Conservation (phyloP, 495 filamentous ascomycete species). For the Daldinia concentrica region DNA sequence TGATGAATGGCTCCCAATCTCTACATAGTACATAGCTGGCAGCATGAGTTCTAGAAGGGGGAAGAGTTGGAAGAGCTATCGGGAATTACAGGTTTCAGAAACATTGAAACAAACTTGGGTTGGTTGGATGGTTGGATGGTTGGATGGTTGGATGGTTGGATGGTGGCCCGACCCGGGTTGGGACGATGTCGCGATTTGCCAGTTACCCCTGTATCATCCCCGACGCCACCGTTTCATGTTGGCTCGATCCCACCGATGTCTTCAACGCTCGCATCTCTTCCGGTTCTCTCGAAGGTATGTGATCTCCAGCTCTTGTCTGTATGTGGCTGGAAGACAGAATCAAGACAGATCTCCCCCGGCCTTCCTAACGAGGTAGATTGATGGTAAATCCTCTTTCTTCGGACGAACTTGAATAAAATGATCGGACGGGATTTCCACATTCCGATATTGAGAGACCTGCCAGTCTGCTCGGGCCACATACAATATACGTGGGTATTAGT, state of each 20-base stretch:
- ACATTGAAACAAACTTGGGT: constrained; percentile 25
- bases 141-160: too few species aligned
- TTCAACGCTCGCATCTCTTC: constrained; percentile 12
- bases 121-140: neutral
- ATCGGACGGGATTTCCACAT: neutral
- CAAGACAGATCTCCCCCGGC: neutral
- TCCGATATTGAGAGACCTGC: neutral
- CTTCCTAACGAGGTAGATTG: constrained; percentile 5
- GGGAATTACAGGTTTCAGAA: constrained; percentile 29
- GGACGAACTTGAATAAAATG: neutral
- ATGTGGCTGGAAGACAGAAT: constrained; percentile 16
- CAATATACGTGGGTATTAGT: too few species aligned
- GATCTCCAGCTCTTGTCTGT: constrained; percentile 27
- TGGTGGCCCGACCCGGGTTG: constrained; percentile 21
- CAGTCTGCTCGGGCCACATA: neutral
- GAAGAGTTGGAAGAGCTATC: constrained; percentile 10
- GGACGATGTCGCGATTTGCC: neutral
- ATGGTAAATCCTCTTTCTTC: neutral
- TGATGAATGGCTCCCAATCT: neutral
- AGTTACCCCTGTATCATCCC: constrained; percentile 27
- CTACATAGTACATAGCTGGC: too few species aligned
- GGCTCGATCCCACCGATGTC: constrained; percentile 19
- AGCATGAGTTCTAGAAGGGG: constrained; percentile 18
- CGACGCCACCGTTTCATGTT: constrained; percentile 31
- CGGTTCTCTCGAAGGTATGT: neutral